A percentile compares a stretch with the other conserved stretches of the same genome.
Evolutionary conservation across 768 basidiomycete species (phyloP).

Genomic region (Clavulina sp.): DNA sequence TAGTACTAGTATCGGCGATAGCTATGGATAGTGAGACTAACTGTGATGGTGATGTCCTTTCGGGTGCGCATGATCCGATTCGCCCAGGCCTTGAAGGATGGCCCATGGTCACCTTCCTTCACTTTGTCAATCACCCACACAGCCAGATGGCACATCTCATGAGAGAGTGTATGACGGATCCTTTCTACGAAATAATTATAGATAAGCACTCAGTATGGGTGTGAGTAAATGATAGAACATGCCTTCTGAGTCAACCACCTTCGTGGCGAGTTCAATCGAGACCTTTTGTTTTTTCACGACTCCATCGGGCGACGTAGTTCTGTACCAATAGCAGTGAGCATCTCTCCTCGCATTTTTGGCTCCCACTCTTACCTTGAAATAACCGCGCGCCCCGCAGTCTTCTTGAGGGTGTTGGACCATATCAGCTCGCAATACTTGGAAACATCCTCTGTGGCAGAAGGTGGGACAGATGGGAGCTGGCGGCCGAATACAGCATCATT

Average conservation of each 20-base stretch:
- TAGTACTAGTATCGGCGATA: background rate
- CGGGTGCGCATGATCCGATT: slow-evolving; percentile 19
- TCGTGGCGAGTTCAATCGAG: slow-evolving; percentile 21
- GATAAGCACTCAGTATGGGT: background rate
- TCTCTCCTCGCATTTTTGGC: background rate
- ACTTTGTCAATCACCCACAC: slow-evolving; percentile 23
- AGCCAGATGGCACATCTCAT: slow-evolving; percentile 28
- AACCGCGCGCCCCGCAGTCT: slow-evolving; percentile 9
- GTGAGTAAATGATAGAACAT: background rate
- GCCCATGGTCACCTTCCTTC: slow-evolving; percentile 23
- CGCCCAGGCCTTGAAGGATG: slow-evolving; percentile 23
- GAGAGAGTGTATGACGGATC: slow-evolving; percentile 23
- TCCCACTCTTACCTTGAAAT: slow-evolving; percentile 2
- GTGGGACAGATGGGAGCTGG: background rate
- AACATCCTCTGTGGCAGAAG: background rate
- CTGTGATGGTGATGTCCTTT: slow-evolving; percentile 20
- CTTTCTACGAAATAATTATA: slow-evolving; percentile 15
- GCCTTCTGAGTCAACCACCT: slow-evolving; percentile 24
- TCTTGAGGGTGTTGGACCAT: slow-evolving; percentile 8
- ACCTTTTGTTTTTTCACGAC: background rate
- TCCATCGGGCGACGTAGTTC: background rate
- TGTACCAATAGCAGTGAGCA: background rate
- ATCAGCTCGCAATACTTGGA: slow-evolving; percentile 7
- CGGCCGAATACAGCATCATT: background rate
- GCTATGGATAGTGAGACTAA: slow-evolving; percentile 10